Percentiles rank a stretch among this genome's conserved stretches.
These are phyloP conservation scores for Aotearoamyces nothofagi DNA, from an alignment of 2,329 filamentous ascomycete species.

Conservation along the genomic window DNA sequence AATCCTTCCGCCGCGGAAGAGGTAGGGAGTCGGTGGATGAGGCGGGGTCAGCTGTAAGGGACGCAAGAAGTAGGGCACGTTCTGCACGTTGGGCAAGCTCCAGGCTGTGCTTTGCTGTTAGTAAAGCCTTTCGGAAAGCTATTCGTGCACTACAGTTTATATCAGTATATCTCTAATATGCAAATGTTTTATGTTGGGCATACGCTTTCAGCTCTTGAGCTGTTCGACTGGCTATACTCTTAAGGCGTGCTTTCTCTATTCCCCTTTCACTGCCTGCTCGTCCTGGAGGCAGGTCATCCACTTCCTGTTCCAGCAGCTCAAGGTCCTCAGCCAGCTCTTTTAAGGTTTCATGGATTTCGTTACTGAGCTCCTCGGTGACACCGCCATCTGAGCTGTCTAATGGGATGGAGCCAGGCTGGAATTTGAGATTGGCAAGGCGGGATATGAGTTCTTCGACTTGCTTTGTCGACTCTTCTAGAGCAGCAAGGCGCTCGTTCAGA, in stretches of 20 bases:
- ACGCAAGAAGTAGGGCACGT: constrained; percentile 52
- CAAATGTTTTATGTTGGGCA: background rate
- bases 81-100: constrained; percentile 62
- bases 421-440: constrained; percentile 40
- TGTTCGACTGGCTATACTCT: constrained; percentile 50
- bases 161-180: background rate
- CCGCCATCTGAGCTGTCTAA: constrained; percentile 28
- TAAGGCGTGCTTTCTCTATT: constrained; percentile 48
- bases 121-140: constrained; percentile 68
- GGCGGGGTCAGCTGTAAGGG: constrained; percentile 11
- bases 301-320: constrained; percentile 65
- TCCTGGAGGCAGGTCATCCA: constrained; percentile 48
- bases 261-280: constrained; percentile 36
- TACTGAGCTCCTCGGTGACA: constrained; percentile 54
- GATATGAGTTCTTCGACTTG: constrained; percentile 44
- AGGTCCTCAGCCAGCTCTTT: constrained; percentile 72
- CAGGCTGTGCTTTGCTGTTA: constrained; percentile 62
- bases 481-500: constrained; percentile 43
- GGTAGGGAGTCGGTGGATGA: constrained; percentile 18
- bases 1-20: constrained; percentile 18
- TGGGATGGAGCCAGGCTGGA: constrained; percentile 41
- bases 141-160: constrained; percentile 41
- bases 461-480: constrained; percentile 43
- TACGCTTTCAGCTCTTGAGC: constrained; percentile 59
- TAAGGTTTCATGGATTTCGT: constrained; percentile 66